A percentile compares a stretch with the other conserved stretches of the same genome.
Conservation (phyloP, 225 moss, liverwort and hornwort species). For the Rhytidiadelphus loreus region DNA sequence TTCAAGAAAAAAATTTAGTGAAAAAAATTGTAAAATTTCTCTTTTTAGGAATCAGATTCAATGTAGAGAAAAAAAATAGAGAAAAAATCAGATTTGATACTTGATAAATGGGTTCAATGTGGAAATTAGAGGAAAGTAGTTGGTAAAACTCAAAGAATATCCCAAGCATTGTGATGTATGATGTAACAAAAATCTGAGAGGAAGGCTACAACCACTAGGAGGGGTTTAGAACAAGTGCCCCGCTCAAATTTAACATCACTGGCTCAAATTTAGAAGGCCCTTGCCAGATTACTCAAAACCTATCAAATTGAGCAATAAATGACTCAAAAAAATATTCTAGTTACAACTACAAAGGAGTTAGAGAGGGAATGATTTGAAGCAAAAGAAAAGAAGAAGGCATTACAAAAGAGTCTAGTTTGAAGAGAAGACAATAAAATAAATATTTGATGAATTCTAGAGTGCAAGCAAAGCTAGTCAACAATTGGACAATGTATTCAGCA, state of each 20-base stretch:
- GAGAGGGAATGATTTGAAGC: rapidly evolving
- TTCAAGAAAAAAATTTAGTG: too few relatives aligned
- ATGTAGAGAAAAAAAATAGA: too few relatives aligned
- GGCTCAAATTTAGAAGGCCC: background rate
- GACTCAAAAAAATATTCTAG: rapidly evolving
- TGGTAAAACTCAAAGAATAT: too few relatives aligned
- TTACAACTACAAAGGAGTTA: rapidly evolving
- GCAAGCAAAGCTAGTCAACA: rapidly evolving
- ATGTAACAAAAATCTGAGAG: background rate
- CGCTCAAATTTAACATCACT: rapidly evolving
- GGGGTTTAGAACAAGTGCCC: rapidly evolving
- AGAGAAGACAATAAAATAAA: background rate
- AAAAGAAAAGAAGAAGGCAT: background rate
- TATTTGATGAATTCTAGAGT: background rate
- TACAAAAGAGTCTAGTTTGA: rapidly evolving
- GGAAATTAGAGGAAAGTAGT: too few relatives aligned
- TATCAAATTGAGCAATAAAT: rapidly evolving
- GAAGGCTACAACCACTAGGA: too few relatives aligned
- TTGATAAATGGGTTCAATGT: too few relatives aligned
- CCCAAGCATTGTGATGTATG: background rate
- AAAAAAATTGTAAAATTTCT: too few relatives aligned
- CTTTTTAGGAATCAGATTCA: too few relatives aligned
- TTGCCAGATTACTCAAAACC: background rate
- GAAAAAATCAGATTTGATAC: too few relatives aligned
- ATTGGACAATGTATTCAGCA: background rate